A percentile compares a stretch with the other conserved stretches of the same genome.
These are phyloP conservation scores for Coemansia umbellata DNA, from an alignment of 192 early-diverging fungal species.

Conservation along the genomic window DNA sequence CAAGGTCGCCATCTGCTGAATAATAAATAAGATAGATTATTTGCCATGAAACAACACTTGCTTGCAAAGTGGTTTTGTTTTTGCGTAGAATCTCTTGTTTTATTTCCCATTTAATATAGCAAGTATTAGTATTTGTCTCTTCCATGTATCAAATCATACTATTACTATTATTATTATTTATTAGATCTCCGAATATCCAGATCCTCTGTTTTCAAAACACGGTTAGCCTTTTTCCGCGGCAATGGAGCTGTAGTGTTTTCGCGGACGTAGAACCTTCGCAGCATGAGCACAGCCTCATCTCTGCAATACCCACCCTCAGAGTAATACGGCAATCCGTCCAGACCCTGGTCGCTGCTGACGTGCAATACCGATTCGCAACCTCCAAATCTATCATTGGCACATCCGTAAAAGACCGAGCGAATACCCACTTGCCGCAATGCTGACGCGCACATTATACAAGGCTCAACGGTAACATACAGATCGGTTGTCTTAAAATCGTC, in stretches of 20 bases:
- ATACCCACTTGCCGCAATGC: constrained; percentile 80
- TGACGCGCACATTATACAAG: constrained; percentile 96
- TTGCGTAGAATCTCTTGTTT: neutral
- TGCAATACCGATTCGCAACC: constrained; percentile 89
- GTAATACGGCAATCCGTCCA: constrained; percentile 51
- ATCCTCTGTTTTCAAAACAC: constrained; percentile 71
- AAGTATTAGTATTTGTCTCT: neutral
- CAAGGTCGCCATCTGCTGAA: neutral
- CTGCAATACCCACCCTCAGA: constrained; percentile 65
- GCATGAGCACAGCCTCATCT: constrained; percentile 81
- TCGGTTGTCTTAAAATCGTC: constrained; percentile 54
- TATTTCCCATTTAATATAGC: constrained; percentile 1
- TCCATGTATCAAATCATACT: too few species aligned
- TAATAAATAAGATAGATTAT: neutral
- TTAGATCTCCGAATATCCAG: neutral
- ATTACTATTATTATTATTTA: neutral
- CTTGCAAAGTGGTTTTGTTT: neutral
- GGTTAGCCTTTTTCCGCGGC: constrained; percentile 82
- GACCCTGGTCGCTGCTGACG: constrained; percentile 55
- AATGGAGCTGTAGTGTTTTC: constrained; percentile 84
- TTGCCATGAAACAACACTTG: neutral
- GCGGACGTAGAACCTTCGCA: constrained; percentile 88
- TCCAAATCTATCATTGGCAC: constrained; percentile 93
- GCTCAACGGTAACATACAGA: constrained; percentile 96
- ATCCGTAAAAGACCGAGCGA: constrained; percentile 86